A percentile compares a stretch with the other conserved stretches of the same genome.
phyloP scores from a whole-genome alignment of 2,329 filamentous ascomycete genomes.

The Aspergillus arachidicola region DNA sequence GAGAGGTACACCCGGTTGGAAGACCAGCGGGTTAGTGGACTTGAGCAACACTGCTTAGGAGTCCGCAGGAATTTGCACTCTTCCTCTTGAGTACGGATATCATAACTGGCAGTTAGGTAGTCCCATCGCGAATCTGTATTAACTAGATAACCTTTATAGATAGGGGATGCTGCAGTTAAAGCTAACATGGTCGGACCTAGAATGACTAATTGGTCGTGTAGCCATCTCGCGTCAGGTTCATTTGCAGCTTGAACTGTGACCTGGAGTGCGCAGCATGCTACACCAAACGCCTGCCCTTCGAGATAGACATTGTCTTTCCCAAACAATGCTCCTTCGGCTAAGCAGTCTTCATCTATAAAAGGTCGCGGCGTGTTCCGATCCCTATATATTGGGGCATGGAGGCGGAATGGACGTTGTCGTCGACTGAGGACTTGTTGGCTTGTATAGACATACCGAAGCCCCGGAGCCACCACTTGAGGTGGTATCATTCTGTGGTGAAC shows the following conservation, averaged over 20 bases:
- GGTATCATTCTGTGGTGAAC: neutral
- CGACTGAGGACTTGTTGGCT: neutral
- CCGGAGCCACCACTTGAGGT: neutral
- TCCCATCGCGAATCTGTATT: constrained; percentile 24
- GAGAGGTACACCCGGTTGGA: constrained; percentile 73
- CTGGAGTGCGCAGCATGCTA: constrained; percentile 22
- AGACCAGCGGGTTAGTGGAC: neutral
- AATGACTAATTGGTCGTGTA: constrained; percentile 23
- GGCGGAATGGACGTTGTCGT: constrained; percentile 7
- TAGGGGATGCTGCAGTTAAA: constrained; percentile 23
- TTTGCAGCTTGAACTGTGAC: constrained; percentile 21
- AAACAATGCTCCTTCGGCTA: neutral
- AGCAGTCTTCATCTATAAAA: neutral
- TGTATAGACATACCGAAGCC: neutral
- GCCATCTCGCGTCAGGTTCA: constrained; percentile 19
- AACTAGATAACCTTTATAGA: constrained; percentile 21
- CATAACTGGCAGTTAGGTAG: constrained; percentile 12
- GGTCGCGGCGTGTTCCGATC: neutral
- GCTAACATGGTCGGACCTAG: constrained; percentile 21
- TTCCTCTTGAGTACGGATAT: constrained; percentile 15
- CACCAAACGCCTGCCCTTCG: constrained; percentile 15
- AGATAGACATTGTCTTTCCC: constrained; percentile 13
- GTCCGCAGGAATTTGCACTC: neutral
- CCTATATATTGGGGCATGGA: neutral
- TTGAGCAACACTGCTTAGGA: neutral